Evolutionary conservation across 1,284 basidiomycete species (phyloP).

Genomic region (Apiotrichum montevideense): DNA sequence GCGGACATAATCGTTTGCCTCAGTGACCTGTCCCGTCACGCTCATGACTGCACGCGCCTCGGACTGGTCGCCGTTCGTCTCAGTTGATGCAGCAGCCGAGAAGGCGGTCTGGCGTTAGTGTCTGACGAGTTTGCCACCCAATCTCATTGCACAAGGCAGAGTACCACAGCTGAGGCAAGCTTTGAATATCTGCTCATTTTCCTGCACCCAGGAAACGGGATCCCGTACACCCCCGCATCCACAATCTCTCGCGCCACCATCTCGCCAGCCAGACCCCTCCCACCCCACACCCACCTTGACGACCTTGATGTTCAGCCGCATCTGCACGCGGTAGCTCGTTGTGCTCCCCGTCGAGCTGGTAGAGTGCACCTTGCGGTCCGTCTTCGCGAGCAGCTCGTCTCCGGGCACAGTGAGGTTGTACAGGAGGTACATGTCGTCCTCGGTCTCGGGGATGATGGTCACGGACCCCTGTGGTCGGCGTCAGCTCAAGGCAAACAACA

Average conservation of each 20-base stretch:
- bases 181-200: no score
- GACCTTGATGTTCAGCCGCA: constrained; percentile 80
- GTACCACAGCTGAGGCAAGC: no score
- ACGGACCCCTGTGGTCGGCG: constrained; percentile 64
- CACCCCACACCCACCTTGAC: constrained; percentile 47
- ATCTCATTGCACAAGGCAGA: not conserved
- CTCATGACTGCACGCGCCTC: constrained; percentile 62
- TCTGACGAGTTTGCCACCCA: no score
- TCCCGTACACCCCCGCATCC: no score
- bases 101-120: constrained; percentile 52
- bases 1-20: constrained; percentile 86
- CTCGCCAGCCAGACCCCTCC: no score
- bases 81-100: constrained; percentile 56
- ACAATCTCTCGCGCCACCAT: no score
- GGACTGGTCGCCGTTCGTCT: constrained; percentile 46
- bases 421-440: constrained; percentile 99
- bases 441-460: constrained; percentile 83
- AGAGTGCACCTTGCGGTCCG: constrained; percentile 66
- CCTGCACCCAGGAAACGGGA: no score
- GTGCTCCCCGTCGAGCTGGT: constrained; percentile 88
- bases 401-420: constrained; percentile 92
- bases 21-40: constrained; percentile 79
- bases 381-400: constrained; percentile 81
- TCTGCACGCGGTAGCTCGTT: constrained; percentile 78
- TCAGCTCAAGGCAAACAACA: no score